These are phyloP conservation scores for Eugenia klotzschiana DNA, from an alignment of 441 rosid species.

Conservation along the genomic window DNA sequence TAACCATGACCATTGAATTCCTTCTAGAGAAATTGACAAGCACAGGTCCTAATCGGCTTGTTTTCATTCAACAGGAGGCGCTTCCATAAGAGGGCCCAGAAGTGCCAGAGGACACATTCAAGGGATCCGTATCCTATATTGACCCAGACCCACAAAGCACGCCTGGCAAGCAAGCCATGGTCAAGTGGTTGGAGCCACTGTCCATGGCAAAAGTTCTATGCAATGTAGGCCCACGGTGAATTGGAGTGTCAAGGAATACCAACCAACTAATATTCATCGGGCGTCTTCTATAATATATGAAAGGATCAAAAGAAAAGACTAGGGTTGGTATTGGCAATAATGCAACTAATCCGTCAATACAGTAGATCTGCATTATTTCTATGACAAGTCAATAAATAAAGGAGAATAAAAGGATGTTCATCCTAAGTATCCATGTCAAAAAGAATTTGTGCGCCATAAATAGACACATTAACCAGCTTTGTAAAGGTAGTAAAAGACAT, in stretches of 20 bases:
- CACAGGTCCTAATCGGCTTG: not conserved
- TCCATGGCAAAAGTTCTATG: not conserved
- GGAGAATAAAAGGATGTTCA: not conserved
- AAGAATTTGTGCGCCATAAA: not conserved
- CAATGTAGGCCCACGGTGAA: not conserved
- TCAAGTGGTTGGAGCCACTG: not conserved
- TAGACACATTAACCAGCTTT: not conserved
- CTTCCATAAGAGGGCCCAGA: not conserved
- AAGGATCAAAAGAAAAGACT: not conserved
- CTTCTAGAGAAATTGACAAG: not conserved
- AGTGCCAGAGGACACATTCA: not conserved
- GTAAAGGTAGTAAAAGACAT: not conserved
- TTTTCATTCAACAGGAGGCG: not conserved
- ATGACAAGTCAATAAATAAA: not conserved
- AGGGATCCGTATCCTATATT: not conserved
- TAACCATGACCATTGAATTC: not conserved
- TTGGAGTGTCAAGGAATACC: not conserved
- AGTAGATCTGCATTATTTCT: not conserved
- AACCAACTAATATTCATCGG: not conserved
- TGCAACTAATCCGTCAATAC: not conserved
- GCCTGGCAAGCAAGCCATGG: not conserved
- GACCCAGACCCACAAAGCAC: not conserved
- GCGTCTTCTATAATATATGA: not conserved
- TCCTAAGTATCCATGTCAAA: not conserved
- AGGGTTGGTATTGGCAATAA: not conserved